Evolutionary conservation across 2,329 filamentous ascomycete genomes (phyloP), one percentile per base, ranked within the genome.

Genomic region (Metarhizium album): DNA sequence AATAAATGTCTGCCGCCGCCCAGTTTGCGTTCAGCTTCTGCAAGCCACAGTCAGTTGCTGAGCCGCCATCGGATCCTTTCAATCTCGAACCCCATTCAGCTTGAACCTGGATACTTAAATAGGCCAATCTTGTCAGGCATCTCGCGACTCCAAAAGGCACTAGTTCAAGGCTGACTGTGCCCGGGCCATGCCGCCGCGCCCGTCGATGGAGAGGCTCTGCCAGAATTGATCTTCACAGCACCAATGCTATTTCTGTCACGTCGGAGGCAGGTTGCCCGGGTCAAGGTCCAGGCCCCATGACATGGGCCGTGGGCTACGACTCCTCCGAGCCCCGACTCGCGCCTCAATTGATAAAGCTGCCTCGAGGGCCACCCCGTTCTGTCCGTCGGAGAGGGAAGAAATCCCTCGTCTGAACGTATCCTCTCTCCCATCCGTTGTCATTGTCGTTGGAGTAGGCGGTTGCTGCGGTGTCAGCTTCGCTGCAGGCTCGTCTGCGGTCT

Each of bases 1-100:
- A 40, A 20, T 40, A 5, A 20, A n/a, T 18, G 7, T 3, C n/a
- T 18, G 45, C 22, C 50, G 42, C 50, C 46, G 51, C 47, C 50
- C 58, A 42, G 23, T 33, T 38, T 23, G 20, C 49, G 57, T 61
- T 69, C 67, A 69, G 66, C 67, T 69, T 56, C 60, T 65, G 66
- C 62, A 67, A 64, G 59, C 60, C 61, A 64, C 58, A 54, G 35
- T 55, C 37, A 23, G 46, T 42, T 37, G 46, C 53, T 48, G 37
- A 29, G 22, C 43, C 48, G 47, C 50, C 51, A 61, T 61, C 66
- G 63, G 65, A 42, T 51, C 42, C 48, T 43, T 46, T 51, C 52
- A 48, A n/a, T 22, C 31, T 18, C 6, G 14, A 22, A n/a, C 7
- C 27, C 33, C 33, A 38, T 38, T 4, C 11, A 24, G 4, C 20